These are phyloP conservation scores for Kwoniella sp. DNA, from an alignment of 768 basidiomycete species.

Conservation along the genomic window DNA sequence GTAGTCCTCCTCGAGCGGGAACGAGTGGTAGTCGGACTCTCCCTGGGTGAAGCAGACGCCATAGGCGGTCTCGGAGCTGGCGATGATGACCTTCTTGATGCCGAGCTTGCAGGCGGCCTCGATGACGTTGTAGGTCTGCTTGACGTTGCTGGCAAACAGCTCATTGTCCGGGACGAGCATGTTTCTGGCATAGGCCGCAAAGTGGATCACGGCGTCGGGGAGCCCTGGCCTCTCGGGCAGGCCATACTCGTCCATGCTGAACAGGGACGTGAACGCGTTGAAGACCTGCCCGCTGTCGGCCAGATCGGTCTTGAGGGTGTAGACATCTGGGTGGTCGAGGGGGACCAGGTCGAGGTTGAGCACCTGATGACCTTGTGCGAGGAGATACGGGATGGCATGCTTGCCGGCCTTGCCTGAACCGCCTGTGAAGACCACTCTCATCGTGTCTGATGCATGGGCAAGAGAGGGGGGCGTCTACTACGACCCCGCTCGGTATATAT, in stretches of 20 bases:
- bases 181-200: conserved; percentile 47
- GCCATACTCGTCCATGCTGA: conserved; percentile 39
- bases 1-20: conserved; percentile 44
- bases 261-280: conserved; percentile 42
- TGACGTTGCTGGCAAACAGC: conserved; percentile 36
- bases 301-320: conserved; percentile 46
- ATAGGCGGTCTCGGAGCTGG: conserved; percentile 43
- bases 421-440: conserved; percentile 46
- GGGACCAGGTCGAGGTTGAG: conserved; percentile 47
- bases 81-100: conserved; percentile 45
- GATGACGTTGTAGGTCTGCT: conserved; percentile 46
- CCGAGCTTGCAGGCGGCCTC: conserved; percentile 47
- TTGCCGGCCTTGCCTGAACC: conserved; percentile 46
- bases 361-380: conserved; percentile 41
- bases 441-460: no score
- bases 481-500: no score
- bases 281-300: conserved; percentile 47
- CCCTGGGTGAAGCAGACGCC: conserved; percentile 48
- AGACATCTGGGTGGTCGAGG: conserved; percentile 37
- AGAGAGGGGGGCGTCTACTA: no score
- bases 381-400: conserved; percentile 46
- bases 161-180: conserved; percentile 44
- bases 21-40: conserved; percentile 39
- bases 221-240: conserved; percentile 19
- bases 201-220: conserved; percentile 43